Conservation (phyloP, 441 rosid genomes). For the Euphorbia schlechtendalii region DNA sequence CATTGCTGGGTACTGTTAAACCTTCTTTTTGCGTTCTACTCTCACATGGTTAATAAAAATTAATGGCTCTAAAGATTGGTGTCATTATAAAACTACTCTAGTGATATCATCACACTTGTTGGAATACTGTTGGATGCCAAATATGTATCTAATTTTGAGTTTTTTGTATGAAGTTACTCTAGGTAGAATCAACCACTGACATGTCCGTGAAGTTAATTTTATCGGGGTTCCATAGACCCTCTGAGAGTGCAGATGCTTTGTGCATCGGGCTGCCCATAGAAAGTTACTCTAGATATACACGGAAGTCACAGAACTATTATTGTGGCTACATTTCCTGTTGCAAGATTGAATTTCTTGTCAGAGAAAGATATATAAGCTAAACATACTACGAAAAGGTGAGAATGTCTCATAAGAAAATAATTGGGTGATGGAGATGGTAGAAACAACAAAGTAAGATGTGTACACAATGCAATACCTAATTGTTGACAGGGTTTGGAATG, state of each 20-base stretch:
- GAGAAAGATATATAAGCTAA: not conserved
- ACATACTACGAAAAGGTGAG: not conserved
- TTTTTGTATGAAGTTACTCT: too few species aligned
- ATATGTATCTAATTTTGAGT: not conserved
- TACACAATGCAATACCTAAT: not conserved
- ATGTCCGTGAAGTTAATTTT: too few species aligned
- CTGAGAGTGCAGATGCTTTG: too few species aligned
- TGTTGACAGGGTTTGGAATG: not conserved
- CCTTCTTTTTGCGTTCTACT: not conserved
- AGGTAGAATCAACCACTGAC: too few species aligned
- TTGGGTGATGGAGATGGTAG: not conserved
- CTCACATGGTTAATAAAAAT: not conserved
- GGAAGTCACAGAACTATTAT: not conserved
- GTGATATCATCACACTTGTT: not conserved
- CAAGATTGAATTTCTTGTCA: not conserved
- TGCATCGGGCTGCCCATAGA: too few species aligned
- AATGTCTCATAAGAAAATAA: not conserved
- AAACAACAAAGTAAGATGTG: not conserved
- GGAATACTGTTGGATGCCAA: not conserved
- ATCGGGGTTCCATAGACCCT: too few species aligned
- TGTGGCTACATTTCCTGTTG: not conserved
- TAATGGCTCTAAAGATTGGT: not conserved
- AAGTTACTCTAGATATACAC: not conserved
- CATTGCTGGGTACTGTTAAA: not conserved
- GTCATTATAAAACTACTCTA: not conserved